Conservation (phyloP, 805 yeast genomes). For the Ogataea pilisensis region DNA sequence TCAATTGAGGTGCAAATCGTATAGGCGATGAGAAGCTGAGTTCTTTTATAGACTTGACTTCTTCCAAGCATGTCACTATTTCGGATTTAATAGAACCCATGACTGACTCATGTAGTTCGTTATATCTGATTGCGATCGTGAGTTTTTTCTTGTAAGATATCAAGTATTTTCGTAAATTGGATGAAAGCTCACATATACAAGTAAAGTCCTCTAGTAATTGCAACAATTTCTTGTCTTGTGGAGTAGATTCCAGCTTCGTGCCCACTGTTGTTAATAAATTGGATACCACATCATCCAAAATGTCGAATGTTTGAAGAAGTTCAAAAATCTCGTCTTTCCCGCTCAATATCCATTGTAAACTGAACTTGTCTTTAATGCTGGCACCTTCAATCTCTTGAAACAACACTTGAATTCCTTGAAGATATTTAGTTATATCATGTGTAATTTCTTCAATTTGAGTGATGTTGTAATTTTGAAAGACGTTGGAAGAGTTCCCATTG, state of each 20-base stretch:
- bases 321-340: slow-evolving; percentile 29
- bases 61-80: slow-evolving; percentile 33
- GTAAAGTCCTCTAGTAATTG: slow-evolving; percentile 16
- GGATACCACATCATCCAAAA: slow-evolving; percentile 33
- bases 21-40: slow-evolving; percentile 37
- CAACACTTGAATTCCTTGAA: not conserved
- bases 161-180: slow-evolving; percentile 26
- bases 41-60: slow-evolving; percentile 36
- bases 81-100: slow-evolving; percentile 40
- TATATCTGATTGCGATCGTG: slow-evolving; percentile 39
- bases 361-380: slow-evolving; percentile 5
- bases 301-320: slow-evolving; percentile 28
- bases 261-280: slow-evolving; percentile 35
- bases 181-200: slow-evolving; percentile 29
- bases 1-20: slow-evolving; percentile 25
- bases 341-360: slow-evolving; percentile 28
- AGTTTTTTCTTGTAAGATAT: slow-evolving; percentile 30
- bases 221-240: slow-evolving; percentile 2
- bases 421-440: not conserved
- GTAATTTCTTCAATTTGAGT: not conserved
- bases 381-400: slow-evolving; percentile 7
- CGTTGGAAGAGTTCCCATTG: not conserved
- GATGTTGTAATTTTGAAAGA: not conserved
- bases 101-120: slow-evolving; percentile 39
- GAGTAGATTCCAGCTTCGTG: slow-evolving; percentile 17